Percentiles rank a stretch among this genome's conserved stretches.
phyloP scores from a whole-genome alignment of 106 monocot genomes.

The Gastrodia elata region DNA sequence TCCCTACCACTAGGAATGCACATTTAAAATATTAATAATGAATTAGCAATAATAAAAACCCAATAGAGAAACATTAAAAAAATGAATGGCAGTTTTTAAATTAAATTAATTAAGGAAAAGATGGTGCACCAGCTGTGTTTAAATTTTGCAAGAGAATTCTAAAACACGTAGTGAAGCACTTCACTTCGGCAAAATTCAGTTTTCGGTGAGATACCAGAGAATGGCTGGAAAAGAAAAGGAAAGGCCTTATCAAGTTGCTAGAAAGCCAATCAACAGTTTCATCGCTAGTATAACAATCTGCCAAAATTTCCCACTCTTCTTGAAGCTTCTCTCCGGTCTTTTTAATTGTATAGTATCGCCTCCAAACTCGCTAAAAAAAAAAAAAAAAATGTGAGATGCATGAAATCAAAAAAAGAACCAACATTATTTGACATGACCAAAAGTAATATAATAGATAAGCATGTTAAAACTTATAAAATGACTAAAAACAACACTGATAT shows the following conservation, averaged over 20 bases:
- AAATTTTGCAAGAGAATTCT: slow-evolving; percentile 73
- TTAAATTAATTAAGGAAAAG: not conserved
- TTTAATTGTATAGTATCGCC: slow-evolving; percentile 50
- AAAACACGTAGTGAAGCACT: slow-evolving; percentile 46
- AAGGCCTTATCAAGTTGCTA: slow-evolving; percentile 55
- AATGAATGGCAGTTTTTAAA: not conserved
- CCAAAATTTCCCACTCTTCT: slow-evolving; percentile 53
- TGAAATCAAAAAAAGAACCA: not conserved
- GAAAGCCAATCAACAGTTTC: slow-evolving; percentile 50
- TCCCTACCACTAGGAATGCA: not conserved
- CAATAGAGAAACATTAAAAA: slow-evolving; percentile 1
- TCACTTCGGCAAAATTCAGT: slow-evolving; percentile 18
- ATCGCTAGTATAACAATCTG: slow-evolving; percentile 10
- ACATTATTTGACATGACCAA: not conserved
- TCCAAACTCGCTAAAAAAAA: slow-evolving; percentile 60
- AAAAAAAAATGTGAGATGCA: not conserved
- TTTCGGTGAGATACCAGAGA: slow-evolving; percentile 23
- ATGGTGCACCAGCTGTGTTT: slow-evolving; percentile 46
- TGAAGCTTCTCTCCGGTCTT: slow-evolving; percentile 44
- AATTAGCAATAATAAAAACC: slow-evolving; percentile 3
- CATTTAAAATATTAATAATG: not conserved
- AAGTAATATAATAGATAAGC: not conserved
- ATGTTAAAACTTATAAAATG: not conserved
- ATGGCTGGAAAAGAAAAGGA: slow-evolving; percentile 63
- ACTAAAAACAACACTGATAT: not conserved